Conservation (phyloP, 2,329 filamentous ascomycete species). For the Ilyonectria robusta region DNA sequence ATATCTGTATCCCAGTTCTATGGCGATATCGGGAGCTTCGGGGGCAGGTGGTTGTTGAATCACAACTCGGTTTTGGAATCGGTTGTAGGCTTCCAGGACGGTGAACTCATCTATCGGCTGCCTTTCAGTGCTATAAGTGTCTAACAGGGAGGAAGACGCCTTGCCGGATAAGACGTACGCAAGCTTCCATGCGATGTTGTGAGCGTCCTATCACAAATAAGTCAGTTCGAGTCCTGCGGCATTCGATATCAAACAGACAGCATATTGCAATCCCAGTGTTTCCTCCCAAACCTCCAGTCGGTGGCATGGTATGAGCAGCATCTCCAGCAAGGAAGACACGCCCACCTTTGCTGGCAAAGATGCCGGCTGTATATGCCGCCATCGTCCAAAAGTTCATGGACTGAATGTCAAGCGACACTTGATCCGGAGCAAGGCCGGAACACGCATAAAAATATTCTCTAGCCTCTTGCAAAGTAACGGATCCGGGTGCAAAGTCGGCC, state of each 20-base stretch:
- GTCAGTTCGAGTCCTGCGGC: too few species aligned
- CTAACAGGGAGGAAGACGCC: background rate
- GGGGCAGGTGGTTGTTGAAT: background rate
- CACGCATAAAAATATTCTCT: constrained; percentile 9
- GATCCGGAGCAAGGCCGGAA: background rate
- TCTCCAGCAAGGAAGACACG: constrained; percentile 18
- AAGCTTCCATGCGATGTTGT: constrained; percentile 12
- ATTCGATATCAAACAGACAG: background rate
- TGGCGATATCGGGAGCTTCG: constrained; percentile 1
- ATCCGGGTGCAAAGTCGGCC: constrained; percentile 10
- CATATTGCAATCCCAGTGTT: constrained; percentile 16
- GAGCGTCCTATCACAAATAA: background rate
- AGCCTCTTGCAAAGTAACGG: background rate
- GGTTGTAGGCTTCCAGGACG: constrained; percentile 5
- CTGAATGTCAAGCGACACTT: background rate
- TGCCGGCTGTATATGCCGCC: constrained; percentile 9
- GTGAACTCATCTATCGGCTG: constrained; percentile 14
- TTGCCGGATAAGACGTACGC: constrained; percentile 10
- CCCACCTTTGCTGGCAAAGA: background rate
- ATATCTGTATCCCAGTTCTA: constrained; percentile 11
- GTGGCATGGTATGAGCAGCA: constrained; percentile 14
- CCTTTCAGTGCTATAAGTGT: background rate
- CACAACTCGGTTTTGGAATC: constrained; percentile 14
- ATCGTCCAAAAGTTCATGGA: constrained; percentile 13
- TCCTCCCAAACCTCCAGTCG: constrained; percentile 9